Evolutionary conservation across 2,329 filamentous ascomycete species (phyloP).

Genomic region (Mollisia scopiformis): DNA sequence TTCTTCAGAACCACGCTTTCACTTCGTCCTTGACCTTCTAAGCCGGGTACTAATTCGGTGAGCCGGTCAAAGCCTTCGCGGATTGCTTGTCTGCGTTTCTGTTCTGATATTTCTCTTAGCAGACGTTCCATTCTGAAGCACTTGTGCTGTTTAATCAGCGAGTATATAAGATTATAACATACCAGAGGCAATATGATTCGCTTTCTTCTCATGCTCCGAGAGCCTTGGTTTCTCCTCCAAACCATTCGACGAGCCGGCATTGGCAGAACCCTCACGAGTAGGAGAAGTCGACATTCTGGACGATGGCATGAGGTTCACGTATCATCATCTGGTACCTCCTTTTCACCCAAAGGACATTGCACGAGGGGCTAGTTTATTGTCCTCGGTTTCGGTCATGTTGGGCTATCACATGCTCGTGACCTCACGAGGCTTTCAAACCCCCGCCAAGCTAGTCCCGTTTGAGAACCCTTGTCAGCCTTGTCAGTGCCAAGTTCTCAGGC

Average conservation of each 20-base stretch:
- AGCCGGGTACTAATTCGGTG: conserved; percentile 68
- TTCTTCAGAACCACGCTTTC: conserved; percentile 69
- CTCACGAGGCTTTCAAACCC: not conserved
- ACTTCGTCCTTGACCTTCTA: conserved; percentile 69
- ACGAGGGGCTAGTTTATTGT: not conserved
- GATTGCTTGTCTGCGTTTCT: conserved; percentile 54
- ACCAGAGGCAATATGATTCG: conserved; percentile 70
- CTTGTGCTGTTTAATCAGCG: not conserved
- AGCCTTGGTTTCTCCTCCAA: conserved; percentile 62
- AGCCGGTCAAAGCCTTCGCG: conserved; percentile 71
- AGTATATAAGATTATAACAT: not conserved
- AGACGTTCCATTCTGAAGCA: not conserved
- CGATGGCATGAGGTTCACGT: conserved; percentile 2
- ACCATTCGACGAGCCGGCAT: conserved; percentile 31
- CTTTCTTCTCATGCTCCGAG: conserved; percentile 72
- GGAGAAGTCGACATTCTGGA: conserved; percentile 30
- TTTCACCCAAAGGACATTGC: conserved; percentile 3
- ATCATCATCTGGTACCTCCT: conserved; percentile 13
- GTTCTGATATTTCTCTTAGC: conserved; percentile 43
- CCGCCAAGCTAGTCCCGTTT: not conserved
- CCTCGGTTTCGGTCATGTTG: not conserved
- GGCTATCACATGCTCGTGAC: conserved; percentile 6
- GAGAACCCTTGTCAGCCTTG: conserved; percentile 5
- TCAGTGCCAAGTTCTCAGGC: not conserved
- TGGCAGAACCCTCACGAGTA: conserved; percentile 30